Percentiles rank a stretch among this genome's conserved stretches.
Conservation (phyloP, 306 rosid genomes). For the Gillenia trifoliata region DNA sequence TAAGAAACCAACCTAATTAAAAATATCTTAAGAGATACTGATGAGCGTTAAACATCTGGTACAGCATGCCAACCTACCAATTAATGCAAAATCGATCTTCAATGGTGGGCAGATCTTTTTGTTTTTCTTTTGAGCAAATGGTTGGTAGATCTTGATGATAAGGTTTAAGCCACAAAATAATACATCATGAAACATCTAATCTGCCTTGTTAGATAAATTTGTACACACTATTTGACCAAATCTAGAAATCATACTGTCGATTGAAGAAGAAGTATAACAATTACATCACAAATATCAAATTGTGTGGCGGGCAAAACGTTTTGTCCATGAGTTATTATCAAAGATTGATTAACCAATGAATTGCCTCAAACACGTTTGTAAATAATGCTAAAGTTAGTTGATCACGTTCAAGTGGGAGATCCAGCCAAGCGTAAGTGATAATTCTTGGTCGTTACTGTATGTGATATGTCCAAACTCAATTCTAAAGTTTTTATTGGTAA, state of each 20-base stretch:
- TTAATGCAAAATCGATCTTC: constrained; percentile 1
- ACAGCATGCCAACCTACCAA: constrained; percentile 6
- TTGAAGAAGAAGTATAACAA: not conserved
- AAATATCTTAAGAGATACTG: not conserved
- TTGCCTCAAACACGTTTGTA: not conserved
- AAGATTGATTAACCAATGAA: not conserved
- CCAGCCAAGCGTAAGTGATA: not conserved
- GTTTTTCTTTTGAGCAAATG: not conserved
- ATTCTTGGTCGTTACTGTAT: not conserved
- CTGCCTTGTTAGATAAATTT: not conserved
- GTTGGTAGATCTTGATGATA: not conserved
- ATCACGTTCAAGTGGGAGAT: not conserved
- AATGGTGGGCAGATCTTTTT: not conserved
- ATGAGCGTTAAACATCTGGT: not conserved
- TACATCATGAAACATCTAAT: not conserved
- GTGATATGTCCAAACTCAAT: not conserved
- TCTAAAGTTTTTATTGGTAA: no score
- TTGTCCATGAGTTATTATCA: not conserved
- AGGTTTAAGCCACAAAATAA: not conserved
- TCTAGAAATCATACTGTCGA: not conserved
- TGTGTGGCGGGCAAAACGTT: not conserved
- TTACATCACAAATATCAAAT: not conserved
- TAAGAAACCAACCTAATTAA: not conserved
- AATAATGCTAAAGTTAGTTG: not conserved
- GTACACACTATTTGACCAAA: not conserved